These are phyloP conservation scores for Cercospora sesami DNA, from an alignment of 2,329 filamentous ascomycete genomes.

Conservation along the genomic window DNA sequence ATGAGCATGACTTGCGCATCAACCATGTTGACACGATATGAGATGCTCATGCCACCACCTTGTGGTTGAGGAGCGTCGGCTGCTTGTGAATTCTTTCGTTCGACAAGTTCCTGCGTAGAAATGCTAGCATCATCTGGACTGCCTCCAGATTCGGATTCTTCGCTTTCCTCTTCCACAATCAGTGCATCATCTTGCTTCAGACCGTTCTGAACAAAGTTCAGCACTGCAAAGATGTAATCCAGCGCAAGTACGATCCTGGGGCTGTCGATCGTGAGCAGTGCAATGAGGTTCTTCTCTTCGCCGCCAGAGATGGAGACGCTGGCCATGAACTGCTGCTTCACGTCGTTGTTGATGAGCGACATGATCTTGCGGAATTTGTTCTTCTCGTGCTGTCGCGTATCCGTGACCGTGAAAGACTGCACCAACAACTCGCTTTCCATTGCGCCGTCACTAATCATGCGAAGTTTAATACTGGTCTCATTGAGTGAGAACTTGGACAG, in stretches of 20 bases:
- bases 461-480: constrained; percentile 84
- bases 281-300: constrained; percentile 76
- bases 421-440: constrained; percentile 91
- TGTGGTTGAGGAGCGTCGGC: constrained; percentile 37
- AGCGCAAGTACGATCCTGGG: constrained; percentile 92
- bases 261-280: constrained; percentile 90
- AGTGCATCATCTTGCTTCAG: constrained; percentile 57
- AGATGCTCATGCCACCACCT: constrained; percentile 66
- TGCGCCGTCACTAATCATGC: constrained; percentile 88
- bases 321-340: constrained; percentile 95
- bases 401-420: constrained; percentile 89
- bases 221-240: constrained; percentile 90
- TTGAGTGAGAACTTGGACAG: constrained; percentile 93
- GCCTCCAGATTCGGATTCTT: constrained; percentile 50
- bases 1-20: constrained; percentile 96
- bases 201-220: constrained; percentile 75
- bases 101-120: constrained; percentile 35
- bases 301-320: constrained; percentile 90
- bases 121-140: constrained; percentile 49
- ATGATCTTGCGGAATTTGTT: constrained; percentile 99
- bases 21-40: constrained; percentile 89
- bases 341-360: constrained; percentile 91
- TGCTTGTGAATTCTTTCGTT: constrained; percentile 27
- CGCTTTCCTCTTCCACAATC: constrained; percentile 60
- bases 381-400: constrained; percentile 81